A percentile compares a stretch with the other conserved stretches of the same genome.
Evolutionary conservation across 2,329 filamentous ascomycete genomes (phyloP).

Genomic region (Didymella sp.): DNA sequence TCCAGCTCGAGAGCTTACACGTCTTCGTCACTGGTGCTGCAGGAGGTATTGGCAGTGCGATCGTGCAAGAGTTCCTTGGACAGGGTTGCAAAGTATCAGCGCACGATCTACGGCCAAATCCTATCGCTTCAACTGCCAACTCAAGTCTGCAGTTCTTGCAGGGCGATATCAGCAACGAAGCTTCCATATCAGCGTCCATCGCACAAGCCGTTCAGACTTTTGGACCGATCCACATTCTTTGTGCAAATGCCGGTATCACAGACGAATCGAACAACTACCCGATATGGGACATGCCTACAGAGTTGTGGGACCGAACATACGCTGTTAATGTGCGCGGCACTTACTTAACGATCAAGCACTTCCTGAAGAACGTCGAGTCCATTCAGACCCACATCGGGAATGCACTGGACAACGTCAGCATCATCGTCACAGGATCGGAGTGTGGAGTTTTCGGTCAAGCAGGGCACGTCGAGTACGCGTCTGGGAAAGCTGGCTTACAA

Average conservation of each 20-base stretch:
- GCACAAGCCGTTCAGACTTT: constrained; percentile 53
- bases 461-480: constrained; percentile 60
- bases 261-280: constrained; percentile 58
- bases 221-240: constrained; percentile 60
- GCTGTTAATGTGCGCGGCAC: constrained; percentile 60
- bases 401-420: constrained; percentile 59
- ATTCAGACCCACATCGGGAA: constrained; percentile 48
- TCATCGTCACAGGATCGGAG: constrained; percentile 63
- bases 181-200: constrained; percentile 53
- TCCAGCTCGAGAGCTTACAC: constrained; percentile 58
- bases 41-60: constrained; percentile 59
- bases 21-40: constrained; percentile 63
- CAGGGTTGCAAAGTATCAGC: constrained; percentile 63
- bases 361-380: constrained; percentile 54
- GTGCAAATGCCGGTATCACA: constrained; percentile 61
- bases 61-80: constrained; percentile 61
- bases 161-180: constrained; percentile 59
- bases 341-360: constrained; percentile 64
- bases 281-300: constrained; percentile 61
- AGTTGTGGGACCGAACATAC: constrained; percentile 62
- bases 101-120: constrained; percentile 56
- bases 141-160: constrained; percentile 52
- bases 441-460: constrained; percentile 60
- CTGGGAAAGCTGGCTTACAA: constrained; percentile 57
- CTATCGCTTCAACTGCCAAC: constrained; percentile 35